Conservation (phyloP, 2,329 filamentous ascomycete genomes). For the Rutstroemia sp. region DNA sequence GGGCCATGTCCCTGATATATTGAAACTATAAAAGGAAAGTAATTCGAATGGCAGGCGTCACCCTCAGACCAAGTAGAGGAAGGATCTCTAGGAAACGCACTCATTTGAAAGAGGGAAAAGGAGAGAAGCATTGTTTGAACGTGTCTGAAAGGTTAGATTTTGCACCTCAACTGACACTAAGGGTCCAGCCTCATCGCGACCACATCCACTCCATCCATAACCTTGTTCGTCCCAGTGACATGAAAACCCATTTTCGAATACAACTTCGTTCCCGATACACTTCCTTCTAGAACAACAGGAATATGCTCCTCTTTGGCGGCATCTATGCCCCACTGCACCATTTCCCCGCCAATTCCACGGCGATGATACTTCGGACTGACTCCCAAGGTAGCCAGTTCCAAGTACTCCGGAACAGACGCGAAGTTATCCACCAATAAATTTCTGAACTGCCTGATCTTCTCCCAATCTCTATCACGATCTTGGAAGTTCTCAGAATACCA, state of each 20-base stretch:
- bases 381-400: background rate
- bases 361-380: constrained; percentile 2
- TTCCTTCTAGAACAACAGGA: constrained; percentile 4
- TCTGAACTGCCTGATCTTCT: background rate
- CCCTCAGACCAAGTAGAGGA: no score
- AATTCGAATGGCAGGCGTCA: no score
- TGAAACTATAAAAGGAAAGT: no score
- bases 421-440: background rate
- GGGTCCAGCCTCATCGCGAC: constrained; percentile 4
- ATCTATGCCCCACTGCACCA: constrained; percentile 5
- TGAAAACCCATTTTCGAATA: constrained; percentile 4
- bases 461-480: constrained; percentile 2
- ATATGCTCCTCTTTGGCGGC: constrained; percentile 2
- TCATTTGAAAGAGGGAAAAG: no score
- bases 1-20: no score
- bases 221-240: background rate
- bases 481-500: constrained; percentile 4
- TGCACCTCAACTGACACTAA: background rate
- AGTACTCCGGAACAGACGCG: constrained; percentile 1
- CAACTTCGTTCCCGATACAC: background rate
- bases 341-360: constrained; percentile 2
- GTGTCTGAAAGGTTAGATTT: background rate
- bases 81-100: no score
- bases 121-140: no score
- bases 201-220: background rate